Conservation (phyloP, 495 filamentous ascomycete species). For the Neurospora hispaniola region DNA sequence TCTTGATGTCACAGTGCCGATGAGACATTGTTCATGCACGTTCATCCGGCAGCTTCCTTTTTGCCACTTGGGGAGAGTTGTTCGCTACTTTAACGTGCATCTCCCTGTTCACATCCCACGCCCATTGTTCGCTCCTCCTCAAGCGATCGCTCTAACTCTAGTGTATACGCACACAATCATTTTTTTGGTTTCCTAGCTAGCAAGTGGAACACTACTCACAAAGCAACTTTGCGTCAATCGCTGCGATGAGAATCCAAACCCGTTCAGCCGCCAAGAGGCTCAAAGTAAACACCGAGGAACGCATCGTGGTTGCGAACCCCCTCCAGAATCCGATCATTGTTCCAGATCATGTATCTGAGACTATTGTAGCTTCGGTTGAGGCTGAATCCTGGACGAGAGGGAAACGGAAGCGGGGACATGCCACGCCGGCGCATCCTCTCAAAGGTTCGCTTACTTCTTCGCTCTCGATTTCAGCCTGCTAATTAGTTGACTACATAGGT, state of each 20-base stretch:
- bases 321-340: neutral
- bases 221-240: neutral
- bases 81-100: neutral
- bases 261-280: neutral
- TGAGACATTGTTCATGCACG: neutral
- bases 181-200: neutral
- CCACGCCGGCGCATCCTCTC: conserved; percentile 8
- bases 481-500: neutral
- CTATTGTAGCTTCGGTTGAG: neutral
- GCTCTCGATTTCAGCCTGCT: neutral
- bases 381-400: neutral
- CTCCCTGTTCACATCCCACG: neutral
- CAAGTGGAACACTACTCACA: neutral
- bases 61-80: neutral
- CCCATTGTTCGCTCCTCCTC: neutral
- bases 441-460: conserved; percentile 16
- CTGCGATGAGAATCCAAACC: neutral
- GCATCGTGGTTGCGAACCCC: neutral
- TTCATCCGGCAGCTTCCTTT: neutral
- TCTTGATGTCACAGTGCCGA: neutral
- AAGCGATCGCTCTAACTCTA: neutral
- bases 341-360: neutral
- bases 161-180: neutral
- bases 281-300: neutral
- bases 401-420: conserved; percentile 7